Conservation (phyloP, 1,284 basidiomycete genomes). For the Malassezia cuniculi region DNA sequence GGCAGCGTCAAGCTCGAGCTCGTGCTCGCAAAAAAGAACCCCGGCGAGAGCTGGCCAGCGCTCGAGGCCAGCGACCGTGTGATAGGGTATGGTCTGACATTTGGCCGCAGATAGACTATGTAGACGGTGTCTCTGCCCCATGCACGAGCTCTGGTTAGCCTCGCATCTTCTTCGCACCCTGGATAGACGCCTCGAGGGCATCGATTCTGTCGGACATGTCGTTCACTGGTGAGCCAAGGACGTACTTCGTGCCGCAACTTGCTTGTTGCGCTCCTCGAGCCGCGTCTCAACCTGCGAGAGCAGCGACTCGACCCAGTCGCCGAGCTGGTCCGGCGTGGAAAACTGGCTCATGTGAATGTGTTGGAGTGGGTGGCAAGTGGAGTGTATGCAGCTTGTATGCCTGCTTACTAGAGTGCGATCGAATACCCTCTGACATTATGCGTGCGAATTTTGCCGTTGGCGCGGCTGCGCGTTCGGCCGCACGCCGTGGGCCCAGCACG, state of each 20-base stretch:
- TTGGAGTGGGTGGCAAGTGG: neutral
- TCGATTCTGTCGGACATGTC: conserved; percentile 42
- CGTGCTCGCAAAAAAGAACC: conserved; percentile 28
- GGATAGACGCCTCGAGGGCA: conserved; percentile 35
- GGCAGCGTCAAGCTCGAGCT: conserved; percentile 42
- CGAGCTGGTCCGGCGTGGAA: conserved; percentile 35
- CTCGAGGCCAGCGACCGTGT: conserved; percentile 30
- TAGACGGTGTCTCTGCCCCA: neutral
- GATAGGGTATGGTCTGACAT: conserved; percentile 39
- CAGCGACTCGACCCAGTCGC: conserved; percentile 41
- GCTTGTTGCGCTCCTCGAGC: conserved; percentile 31
- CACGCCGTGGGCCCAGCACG: too few species aligned
- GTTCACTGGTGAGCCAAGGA: conserved; percentile 23
- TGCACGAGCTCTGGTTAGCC: conserved; percentile 10
- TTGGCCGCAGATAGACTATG: conserved; percentile 34
- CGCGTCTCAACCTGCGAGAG: conserved; percentile 30
- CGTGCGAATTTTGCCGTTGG: too few species aligned
- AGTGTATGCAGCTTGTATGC: too few species aligned
- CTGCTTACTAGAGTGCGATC: too few species aligned
- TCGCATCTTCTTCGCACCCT: conserved; percentile 18
- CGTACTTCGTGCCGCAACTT: conserved; percentile 35
- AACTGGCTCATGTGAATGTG: conserved; percentile 15
- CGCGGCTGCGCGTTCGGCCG: too few species aligned
- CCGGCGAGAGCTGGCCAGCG: conserved; percentile 38
- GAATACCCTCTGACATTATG: too few species aligned